Base-by-base conservation (phyloP, 441 rosid genomes). In the Croton laevigatus region DNA sequence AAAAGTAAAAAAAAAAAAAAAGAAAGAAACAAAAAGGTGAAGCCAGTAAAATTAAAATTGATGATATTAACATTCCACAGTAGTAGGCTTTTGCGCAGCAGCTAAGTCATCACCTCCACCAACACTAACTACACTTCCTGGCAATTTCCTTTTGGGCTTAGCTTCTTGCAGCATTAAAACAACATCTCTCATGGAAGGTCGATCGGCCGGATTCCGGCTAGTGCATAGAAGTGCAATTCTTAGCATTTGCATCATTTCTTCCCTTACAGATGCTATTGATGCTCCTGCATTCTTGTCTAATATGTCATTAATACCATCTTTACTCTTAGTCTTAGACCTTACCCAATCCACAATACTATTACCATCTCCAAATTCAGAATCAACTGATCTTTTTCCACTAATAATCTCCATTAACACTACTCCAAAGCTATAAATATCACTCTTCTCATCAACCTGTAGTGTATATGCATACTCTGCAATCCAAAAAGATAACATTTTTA, bases 161-260 rank as follows among this genome's bases (percentile, higher is more conserved):
- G 95, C 96, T 82, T 83, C 97, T 74, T 92, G 96, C 48, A 94
- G 81, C 91, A 94, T 92, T 81, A 88, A 27, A 81, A 94, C 84
- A 8, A 90, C 99, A 54, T 94, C 99, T 81, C 99, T 89, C 99
- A 94, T 94, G 1, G 94, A 86, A 2, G 99, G 99, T 53, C 99
- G 84, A 59, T 92, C 98, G 0, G 83, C 87, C 36, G 98, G 99
- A 70, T 86, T 92, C 17, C 82, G 80, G 62, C 89, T 81, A 0
- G 94, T 94, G 79, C 99, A 94, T 2, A 89, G 79, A 85, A 90
- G 61, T 3, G 99, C 99, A 53, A 94, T 92, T 66, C 84, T 83
- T 19, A 94, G 76, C 87, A 92, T 81, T 71, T 92, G 94, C 80
- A 87, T 86, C 98, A 94, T 94, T 75, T 92, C 98, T 69, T 92